Percentiles rank a stretch among this genome's conserved stretches.
phyloP scores from a whole-genome alignment of 1,284 basidiomycete species.

The Sporisorium iseilematis-ciliati region DNA sequence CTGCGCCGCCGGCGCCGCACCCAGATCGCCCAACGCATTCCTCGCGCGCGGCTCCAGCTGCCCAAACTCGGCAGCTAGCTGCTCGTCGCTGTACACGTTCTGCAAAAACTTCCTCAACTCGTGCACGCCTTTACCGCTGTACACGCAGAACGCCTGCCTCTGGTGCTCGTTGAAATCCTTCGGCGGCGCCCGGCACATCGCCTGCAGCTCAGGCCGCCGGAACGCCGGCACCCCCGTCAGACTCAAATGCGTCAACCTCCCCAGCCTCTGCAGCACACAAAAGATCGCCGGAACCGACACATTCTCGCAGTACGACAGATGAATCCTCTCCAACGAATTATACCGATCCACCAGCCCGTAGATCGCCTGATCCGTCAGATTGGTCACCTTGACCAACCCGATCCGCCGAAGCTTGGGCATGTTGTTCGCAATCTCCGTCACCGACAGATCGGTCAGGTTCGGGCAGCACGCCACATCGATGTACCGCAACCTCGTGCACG shows the following conservation, averaged over 20 bases:
- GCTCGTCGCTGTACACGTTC: conserved; percentile 52
- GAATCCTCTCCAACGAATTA: conserved; percentile 88
- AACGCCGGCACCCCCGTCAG: conserved; percentile 96
- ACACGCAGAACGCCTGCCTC: conserved; percentile 94
- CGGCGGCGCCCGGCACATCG: conserved; percentile 89
- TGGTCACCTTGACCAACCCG: conserved; percentile 89
- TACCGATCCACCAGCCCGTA: conserved; percentile 81
- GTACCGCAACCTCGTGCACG: conserved; percentile 93
- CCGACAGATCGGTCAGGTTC: conserved; percentile 89
- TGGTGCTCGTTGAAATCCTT: conserved; percentile 91
- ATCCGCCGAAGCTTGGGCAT: conserved; percentile 92
- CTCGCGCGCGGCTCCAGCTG: conserved; percentile 44
- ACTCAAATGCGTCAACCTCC: conserved; percentile 91
- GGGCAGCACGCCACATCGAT: conserved; percentile 97
- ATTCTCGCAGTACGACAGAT: conserved; percentile 96
- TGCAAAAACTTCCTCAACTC: conserved; percentile 78
- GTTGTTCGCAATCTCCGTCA: conserved; percentile 85
- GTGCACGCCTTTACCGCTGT: conserved; percentile 88
- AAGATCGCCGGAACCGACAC: conserved; percentile 91
- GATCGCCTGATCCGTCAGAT: conserved; percentile 92
- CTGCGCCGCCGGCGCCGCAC: background rate
- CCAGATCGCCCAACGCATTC: conserved; percentile 26
- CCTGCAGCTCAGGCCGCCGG: conserved; percentile 84
- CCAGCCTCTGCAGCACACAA: conserved; percentile 86
- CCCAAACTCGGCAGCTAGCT: conserved; percentile 51